Evolutionary conservation across 2,329 filamentous ascomycete species (phyloP).

Genomic region (Ascochyta pisi): DNA sequence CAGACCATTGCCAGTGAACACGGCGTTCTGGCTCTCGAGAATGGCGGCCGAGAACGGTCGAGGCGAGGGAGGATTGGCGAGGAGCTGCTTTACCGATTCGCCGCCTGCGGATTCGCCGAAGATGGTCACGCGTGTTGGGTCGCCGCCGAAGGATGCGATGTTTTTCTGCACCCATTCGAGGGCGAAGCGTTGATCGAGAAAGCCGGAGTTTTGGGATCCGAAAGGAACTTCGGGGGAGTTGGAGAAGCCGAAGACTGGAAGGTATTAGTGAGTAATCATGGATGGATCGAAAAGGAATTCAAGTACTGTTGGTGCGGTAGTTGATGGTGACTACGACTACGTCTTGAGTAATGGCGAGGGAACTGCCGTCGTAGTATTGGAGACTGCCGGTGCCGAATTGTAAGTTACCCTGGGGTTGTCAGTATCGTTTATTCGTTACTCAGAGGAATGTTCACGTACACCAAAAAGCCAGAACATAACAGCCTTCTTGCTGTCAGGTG

Average conservation of each 20-base stretch:
- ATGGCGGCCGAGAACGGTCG: conserved; percentile 34
- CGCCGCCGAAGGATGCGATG: conserved; percentile 56
- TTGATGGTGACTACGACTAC: conserved; percentile 35
- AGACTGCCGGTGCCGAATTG: conserved; percentile 30
- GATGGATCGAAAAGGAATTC: too few species aligned
- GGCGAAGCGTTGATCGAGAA: conserved; percentile 61
- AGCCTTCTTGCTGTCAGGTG: conserved; percentile 19
- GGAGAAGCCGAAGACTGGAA: conserved; percentile 32
- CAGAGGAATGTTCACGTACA: neutral
- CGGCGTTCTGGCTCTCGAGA: conserved; percentile 27
- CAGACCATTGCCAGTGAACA: conserved; percentile 10
- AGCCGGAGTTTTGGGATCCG: conserved; percentile 54
- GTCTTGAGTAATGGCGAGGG: conserved; percentile 34
- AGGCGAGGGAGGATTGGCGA: conserved; percentile 28
- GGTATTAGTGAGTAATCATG: neutral
- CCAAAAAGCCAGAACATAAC: conserved; percentile 22
- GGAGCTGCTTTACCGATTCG: conserved; percentile 24
- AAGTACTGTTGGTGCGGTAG: conserved; percentile 34
- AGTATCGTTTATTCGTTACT: conserved; percentile 3
- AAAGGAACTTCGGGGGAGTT: conserved; percentile 27
- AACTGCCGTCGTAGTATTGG: conserved; percentile 28
- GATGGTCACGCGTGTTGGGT: conserved; percentile 57
- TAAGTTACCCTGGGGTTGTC: conserved; percentile 26
- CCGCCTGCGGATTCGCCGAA: conserved; percentile 38
- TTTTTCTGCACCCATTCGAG: conserved; percentile 61